Percentiles rank a stretch among this genome's conserved stretches.
phyloP scores from a whole-genome alignment of 2,329 filamentous ascomycete genomes.

The Cryphonectria radicalis region DNA sequence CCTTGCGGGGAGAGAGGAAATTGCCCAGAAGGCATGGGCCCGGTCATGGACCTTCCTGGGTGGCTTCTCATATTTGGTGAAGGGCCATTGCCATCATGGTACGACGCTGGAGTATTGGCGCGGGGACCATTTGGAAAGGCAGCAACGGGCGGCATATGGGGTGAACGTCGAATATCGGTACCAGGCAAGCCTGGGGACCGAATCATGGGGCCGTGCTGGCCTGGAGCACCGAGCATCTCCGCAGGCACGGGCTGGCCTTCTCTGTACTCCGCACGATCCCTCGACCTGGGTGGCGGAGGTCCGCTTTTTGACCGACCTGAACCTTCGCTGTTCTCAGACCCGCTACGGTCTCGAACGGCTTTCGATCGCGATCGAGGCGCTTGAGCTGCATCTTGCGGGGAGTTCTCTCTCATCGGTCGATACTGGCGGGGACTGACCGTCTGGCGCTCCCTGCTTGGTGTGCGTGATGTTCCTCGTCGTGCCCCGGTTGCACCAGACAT shows the following conservation, averaged over 20 bases:
- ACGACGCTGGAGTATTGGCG: conserved; percentile 33
- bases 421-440: conserved; percentile 47
- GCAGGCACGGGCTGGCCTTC: conserved; percentile 39
- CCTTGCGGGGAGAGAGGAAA: conserved; percentile 51
- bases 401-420: conserved; percentile 50
- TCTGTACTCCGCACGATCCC: conserved; percentile 43
- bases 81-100: conserved; percentile 37
- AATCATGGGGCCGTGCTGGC: conserved; percentile 38
- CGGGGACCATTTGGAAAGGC: conserved; percentile 38
- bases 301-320: conserved; percentile 44
- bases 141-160: conserved; percentile 51
- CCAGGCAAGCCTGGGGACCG: conserved; percentile 54
- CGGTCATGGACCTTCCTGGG: conserved; percentile 39
- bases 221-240: conserved; percentile 36
- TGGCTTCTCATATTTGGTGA: conserved; percentile 42
- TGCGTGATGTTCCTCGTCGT: conserved; percentile 35
- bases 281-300: conserved; percentile 42
- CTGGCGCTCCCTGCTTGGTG: conserved; percentile 50
- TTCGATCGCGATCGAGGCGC: conserved; percentile 35
- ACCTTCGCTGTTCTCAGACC: conserved; percentile 58
- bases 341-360: conserved; percentile 57
- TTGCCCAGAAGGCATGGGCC: conserved; percentile 43
- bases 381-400: conserved; percentile 35
- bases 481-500: not conserved
- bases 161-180: conserved; percentile 52